A percentile compares a stretch with the other conserved stretches of the same genome.
Evolutionary conservation across 495 filamentous ascomycete species (phyloP).

Genomic region (Penicillium dipodomyicola): DNA sequence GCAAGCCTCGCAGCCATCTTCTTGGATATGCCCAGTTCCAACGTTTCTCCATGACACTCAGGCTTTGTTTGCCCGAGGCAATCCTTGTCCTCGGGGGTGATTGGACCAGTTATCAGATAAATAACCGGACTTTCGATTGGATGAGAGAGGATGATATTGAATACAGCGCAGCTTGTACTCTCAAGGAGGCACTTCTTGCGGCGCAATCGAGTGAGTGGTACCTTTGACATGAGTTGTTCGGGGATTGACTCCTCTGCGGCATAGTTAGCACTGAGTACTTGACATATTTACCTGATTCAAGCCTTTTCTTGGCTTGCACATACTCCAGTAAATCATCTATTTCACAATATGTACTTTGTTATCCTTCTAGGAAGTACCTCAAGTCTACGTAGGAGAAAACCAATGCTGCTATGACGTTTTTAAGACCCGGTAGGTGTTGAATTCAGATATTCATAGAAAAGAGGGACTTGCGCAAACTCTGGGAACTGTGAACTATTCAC

Average conservation of each 20-base stretch:
- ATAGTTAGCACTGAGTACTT: background rate
- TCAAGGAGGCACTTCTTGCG: background rate
- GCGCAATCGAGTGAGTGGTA: slow-evolving; percentile 2
- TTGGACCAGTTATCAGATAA: background rate
- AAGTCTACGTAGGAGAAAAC: background rate
- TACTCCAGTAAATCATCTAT: background rate
- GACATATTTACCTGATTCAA: background rate
- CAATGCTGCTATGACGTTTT: background rate
- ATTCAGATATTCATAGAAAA: background rate
- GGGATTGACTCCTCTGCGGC: background rate
- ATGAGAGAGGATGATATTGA: background rate
- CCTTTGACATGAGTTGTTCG: background rate
- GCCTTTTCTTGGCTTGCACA: background rate
- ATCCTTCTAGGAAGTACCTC: background rate
- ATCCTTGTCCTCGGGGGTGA: background rate
- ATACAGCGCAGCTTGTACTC: background rate
- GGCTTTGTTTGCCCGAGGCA: background rate
- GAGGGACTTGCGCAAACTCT: background rate
- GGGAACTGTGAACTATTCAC: background rate
- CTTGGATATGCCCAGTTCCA: background rate
- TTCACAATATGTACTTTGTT: background rate
- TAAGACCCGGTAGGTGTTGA: background rate
- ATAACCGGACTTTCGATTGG: background rate
- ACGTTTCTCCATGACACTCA: background rate
- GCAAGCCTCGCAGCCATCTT: background rate